phyloP scores from a whole-genome alignment of 148 eudicot genomes.

The Rhododendron williamsianum region DNA sequence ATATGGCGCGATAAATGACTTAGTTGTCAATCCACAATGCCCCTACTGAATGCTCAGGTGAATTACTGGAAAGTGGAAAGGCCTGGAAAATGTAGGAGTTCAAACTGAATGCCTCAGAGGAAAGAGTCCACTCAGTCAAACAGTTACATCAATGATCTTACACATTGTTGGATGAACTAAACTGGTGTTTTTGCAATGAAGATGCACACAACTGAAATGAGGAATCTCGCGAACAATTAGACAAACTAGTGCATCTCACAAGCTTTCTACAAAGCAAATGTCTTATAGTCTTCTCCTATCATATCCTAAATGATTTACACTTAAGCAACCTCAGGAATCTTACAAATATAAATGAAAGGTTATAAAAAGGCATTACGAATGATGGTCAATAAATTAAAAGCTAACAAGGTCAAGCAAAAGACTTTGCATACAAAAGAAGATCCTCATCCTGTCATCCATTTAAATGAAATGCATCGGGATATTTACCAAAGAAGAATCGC shows the following conservation, averaged over 20 bases:
- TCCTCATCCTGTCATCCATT: background rate
- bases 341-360: background rate
- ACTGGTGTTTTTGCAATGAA: background rate
- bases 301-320: background rate
- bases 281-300: background rate
- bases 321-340: background rate
- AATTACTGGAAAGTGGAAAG: background rate
- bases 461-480: background rate
- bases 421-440: background rate
- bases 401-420: background rate
- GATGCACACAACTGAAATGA: background rate
- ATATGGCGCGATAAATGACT: background rate
- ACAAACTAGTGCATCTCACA: background rate
- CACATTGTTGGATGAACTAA: background rate
- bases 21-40: background rate
- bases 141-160: background rate
- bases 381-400: background rate
- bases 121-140: background rate
- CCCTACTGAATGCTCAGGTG: background rate
- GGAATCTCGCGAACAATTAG: background rate
- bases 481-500: background rate
- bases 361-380: background rate
- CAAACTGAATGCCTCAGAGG: background rate
- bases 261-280: background rate
- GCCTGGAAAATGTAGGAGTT: background rate